Conservation (phyloP, 768 basidiomycete genomes). For the Mycena venus region DNA sequence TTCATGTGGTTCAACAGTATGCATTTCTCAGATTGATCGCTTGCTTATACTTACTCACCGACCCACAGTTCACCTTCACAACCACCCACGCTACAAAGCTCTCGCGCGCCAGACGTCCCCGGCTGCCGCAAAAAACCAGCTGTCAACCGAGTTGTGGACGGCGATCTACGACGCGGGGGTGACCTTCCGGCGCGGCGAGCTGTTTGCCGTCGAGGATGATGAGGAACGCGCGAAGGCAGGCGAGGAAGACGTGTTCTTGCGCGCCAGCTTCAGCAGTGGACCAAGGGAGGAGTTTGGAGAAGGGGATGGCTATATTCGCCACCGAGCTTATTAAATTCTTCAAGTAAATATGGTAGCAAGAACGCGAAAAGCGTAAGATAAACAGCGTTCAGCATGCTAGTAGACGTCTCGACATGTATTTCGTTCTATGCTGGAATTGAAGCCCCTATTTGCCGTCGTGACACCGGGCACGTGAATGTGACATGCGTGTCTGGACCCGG, state of each 20-base stretch:
- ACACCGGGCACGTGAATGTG: not conserved
- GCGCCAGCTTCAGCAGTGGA: conserved; percentile 33
- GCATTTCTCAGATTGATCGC: not conserved
- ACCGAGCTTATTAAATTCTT: conserved; percentile 28
- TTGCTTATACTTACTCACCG: not conserved
- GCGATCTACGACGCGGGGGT: conserved; percentile 20
- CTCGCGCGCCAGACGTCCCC: conserved; percentile 28
- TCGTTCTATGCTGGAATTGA: too few species aligned
- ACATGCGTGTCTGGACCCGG: not conserved
- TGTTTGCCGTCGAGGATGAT: conserved; percentile 30
- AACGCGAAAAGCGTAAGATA: too few species aligned
- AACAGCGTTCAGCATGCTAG: too few species aligned
- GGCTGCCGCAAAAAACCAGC: conserved; percentile 27
- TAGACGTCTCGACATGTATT: not conserved
- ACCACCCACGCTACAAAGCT: conserved; percentile 31
- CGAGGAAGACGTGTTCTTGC: conserved; percentile 31
- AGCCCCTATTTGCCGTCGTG: not conserved
- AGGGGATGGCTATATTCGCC: conserved; percentile 26
- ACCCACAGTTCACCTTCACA: conserved; percentile 29
- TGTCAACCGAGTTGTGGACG: conserved; percentile 26
- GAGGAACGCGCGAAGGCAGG: conserved; percentile 29
- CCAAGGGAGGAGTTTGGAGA: conserved; percentile 26
- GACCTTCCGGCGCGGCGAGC: conserved; percentile 27
- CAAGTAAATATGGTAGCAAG: conserved; percentile 13
- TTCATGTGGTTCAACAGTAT: conserved; percentile 34